Percentiles rank a stretch among this genome's conserved stretches.
Evolutionary conservation across 495 filamentous ascomycete genomes (phyloP).

Genomic region (Letharia lupina): DNA sequence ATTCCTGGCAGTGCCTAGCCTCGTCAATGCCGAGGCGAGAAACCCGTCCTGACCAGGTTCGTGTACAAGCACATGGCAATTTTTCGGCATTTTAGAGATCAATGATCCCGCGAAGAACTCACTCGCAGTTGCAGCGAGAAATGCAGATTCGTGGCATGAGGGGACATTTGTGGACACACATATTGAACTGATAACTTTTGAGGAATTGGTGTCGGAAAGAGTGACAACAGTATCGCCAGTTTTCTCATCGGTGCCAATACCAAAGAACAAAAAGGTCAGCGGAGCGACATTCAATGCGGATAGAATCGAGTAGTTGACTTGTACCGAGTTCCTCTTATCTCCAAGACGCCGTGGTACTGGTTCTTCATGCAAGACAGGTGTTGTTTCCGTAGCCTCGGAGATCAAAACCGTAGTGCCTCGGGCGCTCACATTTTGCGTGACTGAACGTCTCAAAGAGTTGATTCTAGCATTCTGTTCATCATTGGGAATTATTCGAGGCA

Average conservation of each 20-base stretch:
- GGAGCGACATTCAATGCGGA: neutral
- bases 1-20: neutral
- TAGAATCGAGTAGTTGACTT: neutral
- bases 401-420: neutral
- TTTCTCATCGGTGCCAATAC: neutral
- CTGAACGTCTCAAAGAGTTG: conserved; percentile 30
- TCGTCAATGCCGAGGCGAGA: conserved; percentile 6
- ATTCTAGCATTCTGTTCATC: conserved; percentile 31
- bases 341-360: neutral
- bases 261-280: conserved; percentile 7
- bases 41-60: conserved; percentile 1
- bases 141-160: neutral
- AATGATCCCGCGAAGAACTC: conserved; percentile 6
- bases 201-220: neutral
- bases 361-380: conserved; percentile 3
- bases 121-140: neutral
- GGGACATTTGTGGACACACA: neutral
- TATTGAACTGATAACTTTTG: neutral
- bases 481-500: conserved; percentile 30
- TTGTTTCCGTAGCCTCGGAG: neutral
- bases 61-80: conserved; percentile 13
- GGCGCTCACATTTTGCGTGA: conserved; percentile 11
- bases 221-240: neutral
- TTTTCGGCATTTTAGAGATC: neutral
- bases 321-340: neutral